Evolutionary conservation across 2,329 filamentous ascomycete species (phyloP).

Genomic region (Chaetomium strumarium): DNA sequence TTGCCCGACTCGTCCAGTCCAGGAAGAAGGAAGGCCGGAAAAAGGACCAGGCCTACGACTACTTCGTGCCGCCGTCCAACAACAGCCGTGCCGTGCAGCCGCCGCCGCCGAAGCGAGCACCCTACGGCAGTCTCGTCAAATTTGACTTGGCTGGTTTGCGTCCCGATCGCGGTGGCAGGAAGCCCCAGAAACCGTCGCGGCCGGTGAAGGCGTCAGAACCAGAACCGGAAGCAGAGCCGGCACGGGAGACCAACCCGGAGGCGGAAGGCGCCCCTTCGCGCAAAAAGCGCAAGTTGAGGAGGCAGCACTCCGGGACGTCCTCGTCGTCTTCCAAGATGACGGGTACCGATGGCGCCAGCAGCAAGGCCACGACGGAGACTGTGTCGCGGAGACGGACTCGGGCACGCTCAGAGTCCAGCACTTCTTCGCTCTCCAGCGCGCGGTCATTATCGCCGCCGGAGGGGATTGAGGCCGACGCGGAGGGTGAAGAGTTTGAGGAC

Average conservation of each 20-base stretch:
- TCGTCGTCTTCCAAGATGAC: slow-evolving; percentile 5
- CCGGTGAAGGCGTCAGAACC: slow-evolving; percentile 5
- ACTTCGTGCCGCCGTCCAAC: slow-evolving; percentile 47
- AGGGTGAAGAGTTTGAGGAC: slow-evolving; percentile 14
- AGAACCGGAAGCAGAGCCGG: slow-evolving; percentile 10
- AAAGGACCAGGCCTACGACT: slow-evolving; percentile 45
- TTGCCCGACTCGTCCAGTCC: slow-evolving; percentile 43
- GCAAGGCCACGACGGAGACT: slow-evolving; percentile 20
- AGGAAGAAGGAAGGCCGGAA: slow-evolving; percentile 54
- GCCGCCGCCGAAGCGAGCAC: slow-evolving; percentile 43
- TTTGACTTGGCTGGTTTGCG: slow-evolving; percentile 33
- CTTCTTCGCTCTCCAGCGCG: slow-evolving; percentile 32
- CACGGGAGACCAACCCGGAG: slow-evolving; percentile 10
- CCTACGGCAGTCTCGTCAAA: slow-evolving; percentile 43
- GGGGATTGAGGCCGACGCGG: slow-evolving; percentile 17
- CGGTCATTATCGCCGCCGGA: slow-evolving; percentile 28
- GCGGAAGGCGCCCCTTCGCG: slow-evolving; percentile 15
- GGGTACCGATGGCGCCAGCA: slow-evolving; percentile 20
- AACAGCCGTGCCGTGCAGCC: slow-evolving; percentile 36
- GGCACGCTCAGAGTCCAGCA: slow-evolving; percentile 26
- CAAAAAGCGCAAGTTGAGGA: slow-evolving; percentile 24
- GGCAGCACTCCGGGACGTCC: slow-evolving; percentile 17
- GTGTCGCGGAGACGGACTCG: slow-evolving; percentile 24
- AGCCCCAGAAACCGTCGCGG: slow-evolving; percentile 4
- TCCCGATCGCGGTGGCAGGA: slow-evolving; percentile 4